Evolutionary conservation across 2,329 filamentous ascomycete genomes (phyloP).

Genomic region (Arthrobotrys iridis): DNA sequence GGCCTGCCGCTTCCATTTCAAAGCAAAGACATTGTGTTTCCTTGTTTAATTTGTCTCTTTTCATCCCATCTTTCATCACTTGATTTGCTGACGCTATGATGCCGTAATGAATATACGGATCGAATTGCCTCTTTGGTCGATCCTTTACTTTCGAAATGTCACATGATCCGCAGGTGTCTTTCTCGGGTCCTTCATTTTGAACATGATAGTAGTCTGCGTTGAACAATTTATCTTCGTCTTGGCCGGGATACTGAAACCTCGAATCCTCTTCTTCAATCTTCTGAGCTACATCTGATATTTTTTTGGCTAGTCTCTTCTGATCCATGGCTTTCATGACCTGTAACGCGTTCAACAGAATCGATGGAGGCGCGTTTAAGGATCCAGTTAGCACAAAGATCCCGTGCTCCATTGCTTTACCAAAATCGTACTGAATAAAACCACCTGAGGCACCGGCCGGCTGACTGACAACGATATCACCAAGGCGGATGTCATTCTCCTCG

Average conservation of each 20-base stretch:
- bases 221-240: background rate
- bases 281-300: background rate
- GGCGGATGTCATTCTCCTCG: no score
- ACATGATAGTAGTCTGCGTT: background rate
- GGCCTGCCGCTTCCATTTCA: no score
- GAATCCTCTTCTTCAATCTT: background rate
- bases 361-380: slow-evolving; percentile 7
- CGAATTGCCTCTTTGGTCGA: background rate
- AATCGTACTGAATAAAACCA: slow-evolving; percentile 29
- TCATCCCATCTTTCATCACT: no score
- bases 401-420: slow-evolving; percentile 21
- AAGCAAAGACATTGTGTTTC: no score
- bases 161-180: background rate
- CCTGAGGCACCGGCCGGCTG: background rate
- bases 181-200: background rate
- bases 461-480: no score
- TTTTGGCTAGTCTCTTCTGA: background rate
- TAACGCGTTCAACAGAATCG: slow-evolving; percentile 1
- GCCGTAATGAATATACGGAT: slow-evolving; percentile 9
- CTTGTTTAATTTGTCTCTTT: no score
- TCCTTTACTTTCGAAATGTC: background rate
- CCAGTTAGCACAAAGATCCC: slow-evolving; percentile 4
- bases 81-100: no score
- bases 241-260: no score
- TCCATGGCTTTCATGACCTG: background rate